A percentile compares a stretch with the other conserved stretches of the same genome.
phyloP scores from a whole-genome alignment of 2,329 filamentous ascomycete genomes.

The Tolypocladium endophyticum region DNA sequence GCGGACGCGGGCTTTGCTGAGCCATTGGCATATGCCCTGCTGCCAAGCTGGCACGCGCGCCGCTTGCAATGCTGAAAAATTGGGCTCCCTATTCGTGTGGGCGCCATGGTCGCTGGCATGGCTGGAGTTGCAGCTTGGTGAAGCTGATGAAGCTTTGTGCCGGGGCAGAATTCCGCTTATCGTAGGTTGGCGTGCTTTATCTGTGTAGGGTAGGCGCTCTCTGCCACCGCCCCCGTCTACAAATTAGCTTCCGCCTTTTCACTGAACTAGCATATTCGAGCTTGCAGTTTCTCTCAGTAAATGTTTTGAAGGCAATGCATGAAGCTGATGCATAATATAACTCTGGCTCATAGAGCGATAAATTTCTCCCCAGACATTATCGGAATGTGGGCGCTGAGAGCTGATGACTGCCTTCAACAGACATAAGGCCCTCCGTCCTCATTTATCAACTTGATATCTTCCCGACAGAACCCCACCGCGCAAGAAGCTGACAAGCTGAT shows the following conservation, averaged over 20 bases:
- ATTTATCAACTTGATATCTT: too few relatives aligned
- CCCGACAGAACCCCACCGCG: not conserved
- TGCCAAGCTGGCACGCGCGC: not conserved
- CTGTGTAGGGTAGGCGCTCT: not conserved
- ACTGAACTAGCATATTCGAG: not conserved
- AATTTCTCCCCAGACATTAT: too few relatives aligned
- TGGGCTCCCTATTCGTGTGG: not conserved
- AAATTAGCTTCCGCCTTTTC: too few relatives aligned
- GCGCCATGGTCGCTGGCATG: not conserved
- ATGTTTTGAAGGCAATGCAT: too few relatives aligned
- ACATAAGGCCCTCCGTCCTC: too few relatives aligned
- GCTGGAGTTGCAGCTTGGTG: not conserved
- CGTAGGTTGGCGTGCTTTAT: not conserved
- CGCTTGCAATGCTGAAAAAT: not conserved
- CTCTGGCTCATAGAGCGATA: too few relatives aligned
- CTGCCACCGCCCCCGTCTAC: too few relatives aligned
- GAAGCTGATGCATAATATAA: too few relatives aligned
- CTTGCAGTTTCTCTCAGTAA: not conserved
- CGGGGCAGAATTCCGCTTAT: not conserved
- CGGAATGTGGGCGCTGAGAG: too few relatives aligned
- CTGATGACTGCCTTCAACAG: too few relatives aligned
- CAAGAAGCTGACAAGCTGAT: not conserved
- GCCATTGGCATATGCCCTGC: not conserved
- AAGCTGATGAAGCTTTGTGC: not conserved
- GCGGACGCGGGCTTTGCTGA: not conserved